Evolutionary conservation across 768 basidiomycete species (phyloP).

Genomic region (Boletus subcaerulescens): DNA sequence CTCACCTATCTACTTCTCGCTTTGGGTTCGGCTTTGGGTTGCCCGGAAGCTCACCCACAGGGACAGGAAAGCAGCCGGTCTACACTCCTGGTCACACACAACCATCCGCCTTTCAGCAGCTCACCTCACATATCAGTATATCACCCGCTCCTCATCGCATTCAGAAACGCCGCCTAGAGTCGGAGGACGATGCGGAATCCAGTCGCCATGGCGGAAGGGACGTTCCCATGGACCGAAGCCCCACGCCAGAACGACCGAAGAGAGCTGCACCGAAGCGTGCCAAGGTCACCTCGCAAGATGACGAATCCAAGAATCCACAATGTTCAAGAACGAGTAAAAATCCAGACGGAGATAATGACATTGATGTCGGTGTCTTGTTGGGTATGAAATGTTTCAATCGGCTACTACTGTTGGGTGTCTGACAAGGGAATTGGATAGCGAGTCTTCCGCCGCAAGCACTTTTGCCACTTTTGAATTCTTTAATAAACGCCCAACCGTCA

Average conservation of each 20-base stretch:
- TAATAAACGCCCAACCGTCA: slow-evolving; percentile 64
- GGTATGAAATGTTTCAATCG: slow-evolving; percentile 46
- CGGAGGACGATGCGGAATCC: slow-evolving; percentile 61
- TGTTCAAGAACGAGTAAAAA: slow-evolving; percentile 49
- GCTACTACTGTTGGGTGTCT: slow-evolving; percentile 3
- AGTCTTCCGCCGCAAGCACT: slow-evolving; percentile 76
- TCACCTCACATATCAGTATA: slow-evolving; percentile 50
- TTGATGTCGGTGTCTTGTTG: slow-evolving; percentile 74
- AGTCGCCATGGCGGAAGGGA: slow-evolving; percentile 42
- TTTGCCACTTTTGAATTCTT: slow-evolving; percentile 66
- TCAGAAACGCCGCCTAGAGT: slow-evolving; percentile 65
- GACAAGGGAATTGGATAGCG: slow-evolving; percentile 43
- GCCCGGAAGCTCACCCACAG: slow-evolving; percentile 40
- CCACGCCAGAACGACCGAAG: slow-evolving; percentile 77
- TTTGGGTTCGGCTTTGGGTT: slow-evolving; percentile 76
- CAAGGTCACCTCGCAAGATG: slow-evolving; percentile 24
- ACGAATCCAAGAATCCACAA: slow-evolving; percentile 40
- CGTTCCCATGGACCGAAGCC: slow-evolving; percentile 81
- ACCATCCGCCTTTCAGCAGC: slow-evolving; percentile 52
- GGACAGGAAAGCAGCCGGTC: slow-evolving; percentile 46
- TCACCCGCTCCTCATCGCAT: slow-evolving; percentile 38
- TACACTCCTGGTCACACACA: slow-evolving; percentile 38
- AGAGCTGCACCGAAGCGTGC: slow-evolving; percentile 68
- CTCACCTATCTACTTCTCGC: slow-evolving; percentile 58
- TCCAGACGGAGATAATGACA: slow-evolving; percentile 39